Conservation (phyloP, 345 rosid species). For the Citrus reticulata region DNA sequence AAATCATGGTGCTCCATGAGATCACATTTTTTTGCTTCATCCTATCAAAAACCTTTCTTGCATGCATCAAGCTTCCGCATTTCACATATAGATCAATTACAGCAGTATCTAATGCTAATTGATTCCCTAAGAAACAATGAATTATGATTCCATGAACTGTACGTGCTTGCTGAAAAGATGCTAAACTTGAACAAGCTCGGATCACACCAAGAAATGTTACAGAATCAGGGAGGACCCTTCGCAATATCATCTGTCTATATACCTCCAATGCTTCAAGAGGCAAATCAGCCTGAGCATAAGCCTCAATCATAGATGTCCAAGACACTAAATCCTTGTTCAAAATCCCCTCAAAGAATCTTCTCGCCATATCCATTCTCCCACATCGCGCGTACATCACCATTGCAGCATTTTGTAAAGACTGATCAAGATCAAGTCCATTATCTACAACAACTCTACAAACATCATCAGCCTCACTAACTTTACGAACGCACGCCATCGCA, state of each 20-base stretch:
- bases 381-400: constrained; percentile 22
- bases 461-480: constrained; percentile 18
- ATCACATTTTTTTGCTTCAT: constrained; percentile 37
- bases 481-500: constrained; percentile 22
- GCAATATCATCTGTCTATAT: constrained; percentile 14
- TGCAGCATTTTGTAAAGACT: constrained; percentile 20
- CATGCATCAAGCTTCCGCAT: constrained; percentile 41
- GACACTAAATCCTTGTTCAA: constrained; percentile 24
- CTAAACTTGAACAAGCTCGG: constrained; percentile 26
- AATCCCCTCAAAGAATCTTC: constrained; percentile 23
- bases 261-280: constrained; percentile 24
- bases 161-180: constrained; percentile 23
- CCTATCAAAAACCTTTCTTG: constrained; percentile 37
- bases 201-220: constrained; percentile 28
- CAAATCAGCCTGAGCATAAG: constrained; percentile 26
- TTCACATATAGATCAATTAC: constrained; percentile 36
- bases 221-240: constrained; percentile 19
- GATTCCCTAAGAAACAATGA: constrained; percentile 14
- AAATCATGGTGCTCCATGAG: constrained; percentile 53
- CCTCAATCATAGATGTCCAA: constrained; percentile 35
- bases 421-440: constrained; percentile 23
- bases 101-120: constrained; percentile 23
- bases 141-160: constrained; percentile 13
- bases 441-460: constrained; percentile 19
- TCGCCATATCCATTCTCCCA: constrained; percentile 26